Conservation (phyloP, 805 yeast species). For the Kuraishia molischiana region DNA sequence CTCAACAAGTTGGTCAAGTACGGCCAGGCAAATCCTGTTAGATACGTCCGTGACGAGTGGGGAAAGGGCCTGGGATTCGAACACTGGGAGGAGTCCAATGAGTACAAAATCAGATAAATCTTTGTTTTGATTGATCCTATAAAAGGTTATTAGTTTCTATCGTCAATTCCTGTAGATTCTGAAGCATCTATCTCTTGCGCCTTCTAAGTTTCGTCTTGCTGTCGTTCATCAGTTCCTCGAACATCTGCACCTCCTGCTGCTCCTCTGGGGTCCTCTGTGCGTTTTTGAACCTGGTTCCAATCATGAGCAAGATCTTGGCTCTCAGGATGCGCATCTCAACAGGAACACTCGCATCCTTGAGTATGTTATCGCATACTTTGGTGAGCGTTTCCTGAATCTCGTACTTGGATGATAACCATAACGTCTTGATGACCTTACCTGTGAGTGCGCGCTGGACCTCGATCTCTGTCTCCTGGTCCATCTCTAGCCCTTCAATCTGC, state of each 20-base stretch:
- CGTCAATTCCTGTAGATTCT: neutral
- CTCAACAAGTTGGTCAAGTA: constrained; percentile 16
- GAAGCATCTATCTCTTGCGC: neutral
- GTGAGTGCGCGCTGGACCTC: constrained; percentile 65
- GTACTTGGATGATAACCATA: constrained; percentile 76
- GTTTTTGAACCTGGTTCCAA: constrained; percentile 54
- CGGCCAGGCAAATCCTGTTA: constrained; percentile 21
- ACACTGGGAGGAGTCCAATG: constrained; percentile 10
- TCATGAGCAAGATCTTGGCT: constrained; percentile 50
- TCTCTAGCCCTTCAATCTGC: constrained; percentile 37
- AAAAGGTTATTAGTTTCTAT: neutral
- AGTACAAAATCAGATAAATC: too few species aligned
- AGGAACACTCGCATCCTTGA: constrained; percentile 46
- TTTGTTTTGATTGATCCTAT: too few species aligned
- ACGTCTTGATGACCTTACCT: constrained; percentile 76
- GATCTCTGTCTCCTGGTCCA: constrained; percentile 37
- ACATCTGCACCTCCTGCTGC: constrained; percentile 67
- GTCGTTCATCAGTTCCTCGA: constrained; percentile 45
- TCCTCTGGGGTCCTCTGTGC: constrained; percentile 58
- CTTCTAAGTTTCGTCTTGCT: constrained; percentile 13
- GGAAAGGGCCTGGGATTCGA: constrained; percentile 23
- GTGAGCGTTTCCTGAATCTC: constrained; percentile 69
- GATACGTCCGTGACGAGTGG: constrained; percentile 20
- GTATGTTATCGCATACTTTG: constrained; percentile 56
- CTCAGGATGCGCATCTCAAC: constrained; percentile 39